These are phyloP conservation scores for Leptodontidium sp. DNA, from an alignment of 2,329 filamentous ascomycete genomes.

Conservation along the genomic window DNA sequence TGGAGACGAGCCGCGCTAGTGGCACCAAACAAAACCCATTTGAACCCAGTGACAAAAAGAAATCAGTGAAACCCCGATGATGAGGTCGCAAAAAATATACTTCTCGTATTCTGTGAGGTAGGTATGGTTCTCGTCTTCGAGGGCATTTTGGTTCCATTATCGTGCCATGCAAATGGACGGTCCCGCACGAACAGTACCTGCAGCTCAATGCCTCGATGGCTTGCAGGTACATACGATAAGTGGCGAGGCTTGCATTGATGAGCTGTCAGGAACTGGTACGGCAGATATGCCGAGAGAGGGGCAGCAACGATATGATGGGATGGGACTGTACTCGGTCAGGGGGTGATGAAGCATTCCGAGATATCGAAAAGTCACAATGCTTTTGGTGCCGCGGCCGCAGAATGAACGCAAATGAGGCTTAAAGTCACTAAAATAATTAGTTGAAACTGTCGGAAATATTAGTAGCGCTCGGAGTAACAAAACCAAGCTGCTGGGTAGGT, in stretches of 20 bases:
- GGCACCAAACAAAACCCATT: not conserved
- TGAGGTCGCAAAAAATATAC: not conserved
- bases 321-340: not conserved
- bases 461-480: constrained; percentile 4
- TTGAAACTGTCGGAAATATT: not conserved
- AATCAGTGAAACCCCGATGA: not conserved
- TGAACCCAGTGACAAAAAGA: not conserved
- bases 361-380: not conserved
- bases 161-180: not conserved
- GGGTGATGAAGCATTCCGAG: not conserved
- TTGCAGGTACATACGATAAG: constrained; percentile 4
- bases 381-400: not conserved
- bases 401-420: too few relatives aligned
- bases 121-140: not conserved
- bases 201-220: constrained; percentile 3
- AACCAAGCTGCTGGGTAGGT: not conserved
- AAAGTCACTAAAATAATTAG: not conserved
- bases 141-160: not conserved
- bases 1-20: not conserved
- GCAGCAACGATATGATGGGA: constrained; percentile 8
- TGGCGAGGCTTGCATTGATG: constrained; percentile 4
- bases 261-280: constrained; percentile 7
- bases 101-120: not conserved
- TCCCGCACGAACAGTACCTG: not conserved
- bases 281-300: constrained; percentile 12